These are phyloP conservation scores for Penicillium cinerascens DNA, from an alignment of 495 filamentous ascomycete genomes.

Conservation along the genomic window DNA sequence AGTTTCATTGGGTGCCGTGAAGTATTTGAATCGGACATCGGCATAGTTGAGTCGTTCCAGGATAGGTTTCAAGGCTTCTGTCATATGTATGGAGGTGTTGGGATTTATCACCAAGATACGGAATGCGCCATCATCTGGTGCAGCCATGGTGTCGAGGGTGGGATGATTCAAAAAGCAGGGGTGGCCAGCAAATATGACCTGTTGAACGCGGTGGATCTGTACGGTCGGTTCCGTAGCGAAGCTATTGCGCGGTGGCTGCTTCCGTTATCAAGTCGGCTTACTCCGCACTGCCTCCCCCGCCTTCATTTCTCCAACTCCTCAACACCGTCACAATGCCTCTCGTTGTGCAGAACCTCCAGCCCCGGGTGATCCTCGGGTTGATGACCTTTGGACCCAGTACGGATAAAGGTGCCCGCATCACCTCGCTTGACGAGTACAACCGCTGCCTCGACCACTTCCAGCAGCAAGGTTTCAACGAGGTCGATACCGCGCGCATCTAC, in stretches of 20 bases:
- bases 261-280: slow-evolving; percentile 18
- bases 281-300: slow-evolving; percentile 12
- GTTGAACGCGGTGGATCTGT: neutral
- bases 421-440: slow-evolving; percentile 61
- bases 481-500: slow-evolving; percentile 79
- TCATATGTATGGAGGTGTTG: slow-evolving; percentile 84
- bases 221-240: slow-evolving; percentile 10
- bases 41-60: slow-evolving; percentile 48
- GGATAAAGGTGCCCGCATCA: slow-evolving; percentile 64
- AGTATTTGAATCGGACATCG: slow-evolving; percentile 52
- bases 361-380: slow-evolving; percentile 56
- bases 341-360: slow-evolving; percentile 46
- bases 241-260: neutral
- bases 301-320: slow-evolving; percentile 4
- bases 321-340: slow-evolving; percentile 47
- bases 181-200: neutral
- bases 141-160: slow-evolving; percentile 14
- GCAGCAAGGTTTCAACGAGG: slow-evolving; percentile 68
- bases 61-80: slow-evolving; percentile 63
- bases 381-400: slow-evolving; percentile 58
- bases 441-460: slow-evolving; percentile 66
- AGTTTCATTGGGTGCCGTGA: slow-evolving; percentile 47
- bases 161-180: neutral
- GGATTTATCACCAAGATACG: slow-evolving; percentile 84
- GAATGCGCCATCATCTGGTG: slow-evolving; percentile 15